Evolutionary conservation across 75 land plant genomes (phyloP), one percentile per base, ranked within the genome.

Genomic region (Selaginella moellendorffii): DNA sequence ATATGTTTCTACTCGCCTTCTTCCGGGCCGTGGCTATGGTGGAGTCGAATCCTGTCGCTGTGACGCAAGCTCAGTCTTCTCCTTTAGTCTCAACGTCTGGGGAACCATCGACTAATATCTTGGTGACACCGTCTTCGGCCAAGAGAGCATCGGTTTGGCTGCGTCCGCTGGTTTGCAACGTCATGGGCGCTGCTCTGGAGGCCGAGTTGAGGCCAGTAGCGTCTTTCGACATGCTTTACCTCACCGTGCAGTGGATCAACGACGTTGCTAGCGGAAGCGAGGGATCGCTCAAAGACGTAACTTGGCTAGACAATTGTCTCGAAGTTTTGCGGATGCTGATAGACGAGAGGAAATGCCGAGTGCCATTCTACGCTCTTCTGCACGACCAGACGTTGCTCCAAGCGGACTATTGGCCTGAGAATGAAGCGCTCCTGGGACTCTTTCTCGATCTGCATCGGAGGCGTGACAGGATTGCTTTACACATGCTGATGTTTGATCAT

Each of bases 401-500:
- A 64, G 74, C 88, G 29, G 87, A 86, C 18, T 81, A 84, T 52
- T 82, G 88, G 73, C 99, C 97, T 52, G 90, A 95, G 68, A 87
- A 90, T 71, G 99, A 89, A 65, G 82, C 83, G 10, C 71, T 95
- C 19, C 85, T 95, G 74, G 78, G 82, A 52, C 76, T 90, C 24
- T 86, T 82, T 29, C 66, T 95, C 68, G 99, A 95, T 60, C 79
- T 95, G 22, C 99, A 95, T 68, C 78, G 97, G 52, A 83, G 99
- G 67, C 77, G 99, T 56, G 99, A 95, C 75, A 83, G 81, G 81
- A 85, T 95, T 66, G 90, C 99, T 19, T 76, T 75, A 65, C 87
- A 90, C 74, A 95, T 90, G 87, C 83, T 83, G 64, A 87, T 84
- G 85, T 68, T 95, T 63, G 99, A 95, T 75, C 90, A 89, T 28